Conservation (phyloP, 164 flowering plant genomes). For the Piper betle region DNA sequence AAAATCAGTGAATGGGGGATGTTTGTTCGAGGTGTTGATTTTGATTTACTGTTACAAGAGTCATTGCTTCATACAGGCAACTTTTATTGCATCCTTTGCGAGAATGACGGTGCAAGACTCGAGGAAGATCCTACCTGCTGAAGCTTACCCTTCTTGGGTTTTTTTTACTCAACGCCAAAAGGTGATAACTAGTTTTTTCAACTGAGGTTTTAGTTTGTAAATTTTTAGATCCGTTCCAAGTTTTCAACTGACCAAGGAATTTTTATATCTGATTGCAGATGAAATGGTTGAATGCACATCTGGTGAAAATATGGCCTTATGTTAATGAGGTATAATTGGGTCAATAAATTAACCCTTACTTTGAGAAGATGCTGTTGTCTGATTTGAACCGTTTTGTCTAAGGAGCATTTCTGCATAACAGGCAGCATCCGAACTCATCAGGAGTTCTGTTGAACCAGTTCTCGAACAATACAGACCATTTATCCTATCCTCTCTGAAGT, state of each 20-base stretch:
- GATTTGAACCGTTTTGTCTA: not conserved
- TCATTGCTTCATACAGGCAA: slow-evolving; percentile 27
- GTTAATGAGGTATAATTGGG: slow-evolving; percentile 55
- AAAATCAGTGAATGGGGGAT: too few species aligned
- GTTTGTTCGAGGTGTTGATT: too few species aligned
- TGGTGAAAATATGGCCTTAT: slow-evolving; percentile 91
- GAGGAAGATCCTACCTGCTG: slow-evolving; percentile 56
- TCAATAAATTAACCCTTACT: not conserved
- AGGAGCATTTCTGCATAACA: slow-evolving; percentile 9
- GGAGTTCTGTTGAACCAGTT: slow-evolving; percentile 64
- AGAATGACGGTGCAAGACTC: slow-evolving; percentile 93
- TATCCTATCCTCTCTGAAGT: slow-evolving; percentile 59
- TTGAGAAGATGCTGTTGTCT: not conserved
- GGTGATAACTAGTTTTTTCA: slow-evolving; percentile 20
- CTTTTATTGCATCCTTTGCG: slow-evolving; percentile 67
- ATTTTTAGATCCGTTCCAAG: not conserved
- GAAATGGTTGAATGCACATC: slow-evolving; percentile 74
- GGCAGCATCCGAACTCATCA: slow-evolving; percentile 98
- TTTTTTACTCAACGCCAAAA: slow-evolving; percentile 77
- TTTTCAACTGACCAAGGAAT: not conserved
- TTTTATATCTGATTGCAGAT: slow-evolving; percentile 37
- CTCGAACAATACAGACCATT: slow-evolving; percentile 81
- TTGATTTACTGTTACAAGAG: not conserved
- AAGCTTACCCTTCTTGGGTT: slow-evolving; percentile 77
- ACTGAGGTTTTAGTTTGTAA: not conserved